A percentile compares a stretch with the other conserved stretches of the same genome.
Evolutionary conservation across 495 filamentous ascomycete species (phyloP).

Genomic region (Penicillium goetzii): DNA sequence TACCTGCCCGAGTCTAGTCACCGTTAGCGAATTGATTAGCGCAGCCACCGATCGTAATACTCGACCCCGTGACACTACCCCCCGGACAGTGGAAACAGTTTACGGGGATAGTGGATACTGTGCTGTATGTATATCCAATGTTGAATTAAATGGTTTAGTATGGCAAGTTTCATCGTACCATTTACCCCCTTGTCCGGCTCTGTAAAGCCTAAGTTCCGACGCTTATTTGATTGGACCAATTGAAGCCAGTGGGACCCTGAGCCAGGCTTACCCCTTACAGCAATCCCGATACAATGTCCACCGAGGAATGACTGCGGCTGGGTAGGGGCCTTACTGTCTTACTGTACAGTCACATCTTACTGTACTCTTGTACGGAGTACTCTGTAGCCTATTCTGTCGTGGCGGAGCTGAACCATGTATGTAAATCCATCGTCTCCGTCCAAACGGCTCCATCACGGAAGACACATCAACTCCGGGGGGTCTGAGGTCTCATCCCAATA

Average conservation of each 20-base stretch:
- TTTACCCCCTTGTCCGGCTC: conserved; percentile 5
- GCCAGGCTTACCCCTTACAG: conserved; percentile 1
- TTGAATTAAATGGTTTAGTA: neutral
- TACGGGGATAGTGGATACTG: neutral
- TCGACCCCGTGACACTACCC: conserved; percentile 3
- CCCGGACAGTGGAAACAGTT: neutral
- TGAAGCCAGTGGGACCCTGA: neutral
- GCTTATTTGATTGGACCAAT: neutral
- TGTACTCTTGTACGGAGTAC: neutral
- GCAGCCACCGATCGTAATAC: conserved; percentile 9
- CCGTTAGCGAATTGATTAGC: conserved; percentile 7
- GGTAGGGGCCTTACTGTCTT: neutral
- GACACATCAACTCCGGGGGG: neutral
- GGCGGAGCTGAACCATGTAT: neutral
- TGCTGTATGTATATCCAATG: neutral
- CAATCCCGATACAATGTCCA: neutral
- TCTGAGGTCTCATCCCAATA: neutral
- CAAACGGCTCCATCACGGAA: neutral
- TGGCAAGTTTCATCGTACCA: neutral
- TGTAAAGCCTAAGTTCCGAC: neutral
- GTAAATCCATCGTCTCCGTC: neutral
- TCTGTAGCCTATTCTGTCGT: neutral
- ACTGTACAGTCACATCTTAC: too few relatives aligned
- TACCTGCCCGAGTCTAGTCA: neutral
- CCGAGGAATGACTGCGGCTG: conserved; percentile 1